These are phyloP conservation scores for Urostyla sp. DNA, from an alignment of 73 alveolate genomes.

Conservation along the genomic window DNA sequence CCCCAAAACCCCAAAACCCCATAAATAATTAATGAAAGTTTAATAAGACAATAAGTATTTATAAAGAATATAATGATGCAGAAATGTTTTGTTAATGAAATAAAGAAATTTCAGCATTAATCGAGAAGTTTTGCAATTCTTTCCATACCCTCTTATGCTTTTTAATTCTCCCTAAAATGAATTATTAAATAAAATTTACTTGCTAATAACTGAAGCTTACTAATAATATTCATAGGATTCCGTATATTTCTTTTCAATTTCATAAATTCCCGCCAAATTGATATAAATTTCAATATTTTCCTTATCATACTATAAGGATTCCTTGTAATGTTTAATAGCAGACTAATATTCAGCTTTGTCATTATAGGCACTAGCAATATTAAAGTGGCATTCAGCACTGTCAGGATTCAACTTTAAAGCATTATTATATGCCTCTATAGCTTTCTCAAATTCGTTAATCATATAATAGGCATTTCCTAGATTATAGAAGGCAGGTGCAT, in stretches of 20 bases:
- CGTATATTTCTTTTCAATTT: conserved; percentile 20
- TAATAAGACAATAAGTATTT: too few species aligned
- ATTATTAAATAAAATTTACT: too few species aligned
- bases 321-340: conserved; percentile 84
- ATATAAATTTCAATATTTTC: conserved; percentile 66
- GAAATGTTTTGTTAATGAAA: too few species aligned
- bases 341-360: conserved; percentile 76
- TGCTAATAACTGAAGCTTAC: conserved; percentile 3
- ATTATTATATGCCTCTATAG: conserved; percentile 72
- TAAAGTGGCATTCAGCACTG: conserved; percentile 86
- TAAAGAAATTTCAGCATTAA: too few species aligned
- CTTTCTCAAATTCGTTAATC: conserved; percentile 74
- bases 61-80: too few species aligned
- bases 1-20: too few species aligned
- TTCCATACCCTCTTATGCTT: conserved; percentile 41
- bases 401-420: conserved; percentile 86
- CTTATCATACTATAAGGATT: conserved; percentile 65
- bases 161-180: conserved; percentile 45
- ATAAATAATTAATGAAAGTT: too few species aligned
- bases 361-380: conserved; percentile 84
- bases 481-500: conserved; percentile 89
- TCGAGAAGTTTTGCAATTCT: conserved; percentile 32
- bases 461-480: conserved; percentile 88
- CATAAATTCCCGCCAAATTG: conserved; percentile 67
- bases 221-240: conserved; percentile 45